phyloP scores from a whole-genome alignment of 805 yeast species.

The Scheffersomyces spartinae region DNA sequence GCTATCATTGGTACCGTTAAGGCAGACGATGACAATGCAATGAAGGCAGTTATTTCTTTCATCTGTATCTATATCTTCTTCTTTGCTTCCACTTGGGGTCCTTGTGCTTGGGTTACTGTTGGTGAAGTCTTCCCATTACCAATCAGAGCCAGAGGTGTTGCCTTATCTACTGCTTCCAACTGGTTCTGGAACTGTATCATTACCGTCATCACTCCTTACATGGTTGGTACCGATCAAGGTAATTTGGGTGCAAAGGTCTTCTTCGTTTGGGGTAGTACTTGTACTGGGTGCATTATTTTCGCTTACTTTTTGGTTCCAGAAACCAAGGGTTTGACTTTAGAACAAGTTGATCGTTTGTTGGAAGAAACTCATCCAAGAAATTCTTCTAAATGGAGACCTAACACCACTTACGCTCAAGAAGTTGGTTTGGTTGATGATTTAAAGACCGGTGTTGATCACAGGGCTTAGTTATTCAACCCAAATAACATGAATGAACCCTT shows the following conservation, averaged over 20 bases:
- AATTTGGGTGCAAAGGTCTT: slow-evolving; percentile 4
- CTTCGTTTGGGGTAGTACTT: slow-evolving; percentile 4
- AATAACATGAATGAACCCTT: no score
- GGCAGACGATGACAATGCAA: slow-evolving; percentile 10
- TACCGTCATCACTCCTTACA: slow-evolving; percentile 4
- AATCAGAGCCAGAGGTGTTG: slow-evolving; percentile 14
- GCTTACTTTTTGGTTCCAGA: slow-evolving; percentile 2
- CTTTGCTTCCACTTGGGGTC: slow-evolving; percentile 82
- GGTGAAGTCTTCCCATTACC: slow-evolving; percentile 32
- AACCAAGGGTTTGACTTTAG: slow-evolving; percentile 3
- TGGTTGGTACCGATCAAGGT: slow-evolving; percentile 5
- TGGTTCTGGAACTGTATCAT: no score
- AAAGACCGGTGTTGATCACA: no score
- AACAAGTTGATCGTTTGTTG: slow-evolving; percentile 3
- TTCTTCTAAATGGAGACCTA: no score
- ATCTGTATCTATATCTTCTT: slow-evolving; percentile 63
- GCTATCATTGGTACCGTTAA: slow-evolving; percentile 31
- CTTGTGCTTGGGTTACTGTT: slow-evolving; percentile 58
- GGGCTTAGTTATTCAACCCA: no score
- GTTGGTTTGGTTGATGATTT: no score
- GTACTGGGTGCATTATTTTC: no score
- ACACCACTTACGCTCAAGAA: no score
- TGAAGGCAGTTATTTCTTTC: slow-evolving; percentile 36
- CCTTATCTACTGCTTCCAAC: slow-evolving; percentile 11
- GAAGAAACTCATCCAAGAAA: no score